Base-by-base conservation (phyloP, 805 yeast species). In the Kurtzmaniella cleridarum region DNA sequence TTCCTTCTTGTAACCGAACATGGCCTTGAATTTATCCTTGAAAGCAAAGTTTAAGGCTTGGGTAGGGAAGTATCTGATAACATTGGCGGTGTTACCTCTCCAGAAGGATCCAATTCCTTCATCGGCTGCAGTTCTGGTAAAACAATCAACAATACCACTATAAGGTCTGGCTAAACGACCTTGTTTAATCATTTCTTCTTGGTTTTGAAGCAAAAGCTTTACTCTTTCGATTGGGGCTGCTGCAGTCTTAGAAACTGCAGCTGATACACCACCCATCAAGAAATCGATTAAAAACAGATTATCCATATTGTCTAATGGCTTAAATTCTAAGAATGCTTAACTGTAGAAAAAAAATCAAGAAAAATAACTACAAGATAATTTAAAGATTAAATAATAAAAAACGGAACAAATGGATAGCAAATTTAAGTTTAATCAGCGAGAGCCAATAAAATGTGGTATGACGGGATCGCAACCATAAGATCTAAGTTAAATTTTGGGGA, bases 81-180 rank as follows among this genome's bases (percentile, higher is more conserved):
- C 56, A 45, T 51, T 51, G 42, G 56, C 56, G 28, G 56, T 51
- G 54, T 51, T 51, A 47, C 56, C 56, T 51, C 56, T 51, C 56
- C 56, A 51, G 56, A 51, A 51, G 40, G 56, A 48, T 28, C 39
- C 41, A 34, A 51, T 42, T 44, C 56, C 56, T 47, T 51, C 56
- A 47, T 51, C 54, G 18, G 53, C 52, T 35, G 54, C 54, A 36
- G 56, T 51, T 50, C 56, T 50, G 41, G 36, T 44, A 53, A 51
- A 51, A 38, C 56, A 51, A 42, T 51, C 56, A 38, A 31, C 49
- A 30, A 51, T 51, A 47, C 56, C 56, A 43, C 49, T 52, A 49
- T 51, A 51, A 52, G 49, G 48, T 41, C 48, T 45, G 36, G 54
- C 50, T 49, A 51, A 48, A 50, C 56, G 56, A 34, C 56, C 56